Base-by-base conservation (phyloP, 306 rosid species). In the Carpinus fangiana region DNA sequence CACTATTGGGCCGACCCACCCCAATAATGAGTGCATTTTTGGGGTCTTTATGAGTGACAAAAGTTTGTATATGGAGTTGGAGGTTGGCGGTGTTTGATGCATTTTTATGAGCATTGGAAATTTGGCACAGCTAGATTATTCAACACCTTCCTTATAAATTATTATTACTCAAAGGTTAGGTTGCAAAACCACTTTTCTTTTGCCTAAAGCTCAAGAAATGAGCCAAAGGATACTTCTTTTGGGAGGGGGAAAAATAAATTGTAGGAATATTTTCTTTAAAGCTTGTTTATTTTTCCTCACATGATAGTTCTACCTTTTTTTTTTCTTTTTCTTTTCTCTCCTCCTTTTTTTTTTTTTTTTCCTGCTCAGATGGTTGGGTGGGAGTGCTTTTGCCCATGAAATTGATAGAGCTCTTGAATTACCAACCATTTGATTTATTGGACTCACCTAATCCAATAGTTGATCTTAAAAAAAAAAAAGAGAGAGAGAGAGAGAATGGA, bases 1-100 rank as follows among this genome's bases (percentile, higher is more conserved):
- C 73, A 72, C 70, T 72, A 73, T 52, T 67, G 77, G 75, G 56
- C 70, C 78, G 82, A 83, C 83, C 78, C 54, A 48, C 47, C 45
- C 73, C 70, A 75, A 80, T 70, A 43, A 36, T 62, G 34, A 31
- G 21, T 46, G 38, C 57, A 61, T 66, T 0, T 3, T 77, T 47
- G 80, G 65, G 81, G 43, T 76, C 73, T 57, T 57, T 21, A 86
- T 73, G 74, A 36, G 46, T 79, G 6, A 38, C 43, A 38, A 38
- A 38, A 38, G 43, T 38, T 3, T 5, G 5, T 38, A 38, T 38
- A 38, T 4, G 43, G 5, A 38, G 43, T 4, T 38, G 4, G 43
- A 5, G 13, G 70, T 73, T 64, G 71, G 72, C 20, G 65, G 72
- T 45, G 34, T 54, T 54, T 41, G 62, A 65, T 72, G 43, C 74